Percentiles rank a stretch among this genome's conserved stretches.
Evolutionary conservation across 768 basidiomycete species (phyloP).

Genomic region (Kwoniella mangroviensis): DNA sequence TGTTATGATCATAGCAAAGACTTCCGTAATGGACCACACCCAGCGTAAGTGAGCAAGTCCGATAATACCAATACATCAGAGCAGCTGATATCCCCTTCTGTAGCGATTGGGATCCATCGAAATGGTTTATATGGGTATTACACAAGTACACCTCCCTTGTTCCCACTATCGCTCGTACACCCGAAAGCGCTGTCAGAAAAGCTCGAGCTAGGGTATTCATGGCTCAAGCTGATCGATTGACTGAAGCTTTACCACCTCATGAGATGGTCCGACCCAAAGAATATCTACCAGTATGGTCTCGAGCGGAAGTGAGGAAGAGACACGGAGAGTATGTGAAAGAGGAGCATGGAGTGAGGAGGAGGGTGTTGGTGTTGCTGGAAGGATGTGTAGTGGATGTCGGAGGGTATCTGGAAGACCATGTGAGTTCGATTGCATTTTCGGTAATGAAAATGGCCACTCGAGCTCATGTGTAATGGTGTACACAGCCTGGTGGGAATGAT

Average conservation of each 20-base stretch:
- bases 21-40: conserved; percentile 66
- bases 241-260: conserved; percentile 27
- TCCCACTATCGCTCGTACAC: conserved; percentile 49
- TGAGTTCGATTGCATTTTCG: conserved; percentile 57
- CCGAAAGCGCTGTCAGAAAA: conserved; percentile 46
- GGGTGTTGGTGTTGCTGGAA: conserved; percentile 64
- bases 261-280: conserved; percentile 30
- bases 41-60: too few species aligned
- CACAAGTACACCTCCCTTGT: conserved; percentile 57
- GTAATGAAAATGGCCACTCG: background rate
- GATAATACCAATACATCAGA: too few species aligned
- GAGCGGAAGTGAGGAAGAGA: conserved; percentile 35
- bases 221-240: conserved; percentile 48
- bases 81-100: conserved; percentile 34
- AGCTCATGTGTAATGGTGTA: conserved; percentile 4
- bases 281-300: conserved; percentile 48
- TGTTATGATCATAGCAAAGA: conserved; percentile 58
- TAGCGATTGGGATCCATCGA: conserved; percentile 78
- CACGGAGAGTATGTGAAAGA: conserved; percentile 43
- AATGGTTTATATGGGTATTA: conserved; percentile 72
- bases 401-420: conserved; percentile 69
- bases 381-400: conserved; percentile 70
- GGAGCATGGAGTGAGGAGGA: conserved; percentile 28
- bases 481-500: conserved; percentile 68
- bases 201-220: conserved; percentile 50